Percentiles rank a stretch among this genome's conserved stretches.
Conservation (phyloP, 768 basidiomycete species). For the Trametes punicea region DNA sequence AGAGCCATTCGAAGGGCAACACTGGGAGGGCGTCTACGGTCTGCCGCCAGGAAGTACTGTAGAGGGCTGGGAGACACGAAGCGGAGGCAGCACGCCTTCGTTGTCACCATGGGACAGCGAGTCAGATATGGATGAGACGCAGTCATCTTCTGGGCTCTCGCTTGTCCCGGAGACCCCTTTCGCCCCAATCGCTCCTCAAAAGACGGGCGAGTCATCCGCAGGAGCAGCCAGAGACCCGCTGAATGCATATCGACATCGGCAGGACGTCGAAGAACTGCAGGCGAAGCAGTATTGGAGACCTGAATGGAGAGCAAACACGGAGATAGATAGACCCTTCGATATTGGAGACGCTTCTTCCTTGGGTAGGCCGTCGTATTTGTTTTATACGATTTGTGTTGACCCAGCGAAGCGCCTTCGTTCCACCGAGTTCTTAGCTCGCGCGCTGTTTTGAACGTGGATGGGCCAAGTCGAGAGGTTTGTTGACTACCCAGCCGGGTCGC, state of each 20-base stretch:
- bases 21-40: slow-evolving; percentile 76
- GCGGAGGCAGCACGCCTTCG: slow-evolving; percentile 60
- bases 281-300: slow-evolving; percentile 71
- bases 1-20: slow-evolving; percentile 82
- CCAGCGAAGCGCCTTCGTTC: slow-evolving; percentile 45
- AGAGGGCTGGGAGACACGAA: slow-evolving; percentile 42
- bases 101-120: slow-evolving; percentile 49
- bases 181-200: background rate
- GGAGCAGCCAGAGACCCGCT: slow-evolving; percentile 11
- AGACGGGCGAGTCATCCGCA: background rate
- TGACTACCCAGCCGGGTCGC: background rate
- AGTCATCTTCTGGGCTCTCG: slow-evolving; percentile 21
- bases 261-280: slow-evolving; percentile 59
- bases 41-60: slow-evolving; percentile 45
- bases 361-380: slow-evolving; percentile 37
- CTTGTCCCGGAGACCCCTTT: slow-evolving; percentile 4
- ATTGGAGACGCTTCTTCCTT: slow-evolving; percentile 72
- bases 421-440: slow-evolving; percentile 38
- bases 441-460: slow-evolving; percentile 37
- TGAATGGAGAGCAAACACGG: slow-evolving; percentile 54
- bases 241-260: slow-evolving; percentile 41
- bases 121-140: slow-evolving; percentile 13
- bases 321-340: slow-evolving; percentile 47
- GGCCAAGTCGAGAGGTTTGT: slow-evolving; percentile 42
- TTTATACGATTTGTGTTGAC: background rate